These are phyloP conservation scores for Keithomyces neogunnii DNA, from an alignment of 2,329 filamentous ascomycete species.

Conservation along the genomic window DNA sequence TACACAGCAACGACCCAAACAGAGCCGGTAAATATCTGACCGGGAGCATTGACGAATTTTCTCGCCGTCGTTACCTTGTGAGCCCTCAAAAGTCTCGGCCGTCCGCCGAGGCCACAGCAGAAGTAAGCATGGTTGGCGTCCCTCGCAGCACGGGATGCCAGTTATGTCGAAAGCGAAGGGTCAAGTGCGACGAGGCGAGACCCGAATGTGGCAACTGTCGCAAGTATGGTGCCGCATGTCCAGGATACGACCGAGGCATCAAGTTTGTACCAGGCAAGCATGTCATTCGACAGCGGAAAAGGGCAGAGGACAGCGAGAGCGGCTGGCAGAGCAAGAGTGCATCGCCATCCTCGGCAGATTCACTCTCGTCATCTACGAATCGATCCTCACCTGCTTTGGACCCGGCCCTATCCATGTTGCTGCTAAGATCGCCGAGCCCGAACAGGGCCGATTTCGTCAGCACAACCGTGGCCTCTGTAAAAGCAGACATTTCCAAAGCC, in stretches of 20 bases:
- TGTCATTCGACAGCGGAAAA: slow-evolving; percentile 22
- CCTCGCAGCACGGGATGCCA: slow-evolving; percentile 29
- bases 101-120: background rate
- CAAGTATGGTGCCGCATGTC: slow-evolving; percentile 28
- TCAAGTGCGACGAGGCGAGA: slow-evolving; percentile 37
- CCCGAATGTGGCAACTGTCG: slow-evolving; percentile 32
- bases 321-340: slow-evolving; percentile 4
- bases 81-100: background rate
- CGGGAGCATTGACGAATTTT: too few species aligned
- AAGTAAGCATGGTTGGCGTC: slow-evolving; percentile 26
- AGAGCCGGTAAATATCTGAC: too few species aligned
- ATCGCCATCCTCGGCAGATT: background rate
- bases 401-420: slow-evolving; percentile 7
- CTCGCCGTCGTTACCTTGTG: background rate
- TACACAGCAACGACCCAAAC: background rate
- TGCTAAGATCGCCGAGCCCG: slow-evolving; percentile 8
- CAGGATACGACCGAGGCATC: slow-evolving; percentile 28
- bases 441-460: slow-evolving; percentile 22
- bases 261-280: slow-evolving; percentile 34
- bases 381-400: slow-evolving; percentile 8
- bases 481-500: slow-evolving; percentile 10
- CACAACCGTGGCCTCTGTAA: slow-evolving; percentile 20
- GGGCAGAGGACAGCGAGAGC: slow-evolving; percentile 6
- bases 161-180: slow-evolving; percentile 30
- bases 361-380: background rate